Base-by-base conservation (phyloP, 1,139 yeast genomes). In the Taphrina pruni region DNA sequence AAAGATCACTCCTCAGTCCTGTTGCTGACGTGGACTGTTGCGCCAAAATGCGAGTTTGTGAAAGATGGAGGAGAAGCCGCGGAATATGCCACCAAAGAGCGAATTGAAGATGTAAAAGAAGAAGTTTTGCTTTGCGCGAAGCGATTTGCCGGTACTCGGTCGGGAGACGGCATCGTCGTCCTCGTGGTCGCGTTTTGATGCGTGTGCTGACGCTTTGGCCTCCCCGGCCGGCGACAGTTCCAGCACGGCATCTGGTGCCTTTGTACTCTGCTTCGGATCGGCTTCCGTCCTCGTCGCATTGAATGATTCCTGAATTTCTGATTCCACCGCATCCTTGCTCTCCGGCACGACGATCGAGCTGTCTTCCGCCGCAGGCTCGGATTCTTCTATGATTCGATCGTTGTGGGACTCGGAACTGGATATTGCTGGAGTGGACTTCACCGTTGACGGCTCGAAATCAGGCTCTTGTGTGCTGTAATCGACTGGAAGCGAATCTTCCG, bases 351-450 rank as follows among this genome's bases (percentile, higher is more conserved):
- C 36, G 32, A 46, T 11, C 11, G 39, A 11, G n/a, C 61, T 50
- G n/a, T 64, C 67, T 36, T 64, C 67, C 3, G 67, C 67, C 8
- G 67, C 67, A n/a, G 67, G 67, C 35, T 64, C 67, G 8, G 67
- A 54, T 14, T 39, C 46, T 26, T 45, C 62, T 7, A 39, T n/a
- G 35, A 56, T 56, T 41, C 36, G 50, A 36, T 12, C 45, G 11
- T 21, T n/a, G 7, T 54, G 46, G 17, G 17, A n/a, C 1, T 20
- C 20, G 2, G 36, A 9, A 14, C 48, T 6, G 8, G 67, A 12
- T 26, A 26, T 26, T 6, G 41, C 36, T 41, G 50, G n/a, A 3
- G 51, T 46, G 7, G 32, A 14, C 8, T 41, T 21, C 1, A 51
- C 65, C 11, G 51, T 50, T 21, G 58, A 36, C 2, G 48, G 20